Percentiles rank a stretch among this genome's conserved stretches.
Evolutionary conservation across 371 early-diverging fungal genomes (phyloP).

Genomic region (Dichotomocladium elegans): DNA sequence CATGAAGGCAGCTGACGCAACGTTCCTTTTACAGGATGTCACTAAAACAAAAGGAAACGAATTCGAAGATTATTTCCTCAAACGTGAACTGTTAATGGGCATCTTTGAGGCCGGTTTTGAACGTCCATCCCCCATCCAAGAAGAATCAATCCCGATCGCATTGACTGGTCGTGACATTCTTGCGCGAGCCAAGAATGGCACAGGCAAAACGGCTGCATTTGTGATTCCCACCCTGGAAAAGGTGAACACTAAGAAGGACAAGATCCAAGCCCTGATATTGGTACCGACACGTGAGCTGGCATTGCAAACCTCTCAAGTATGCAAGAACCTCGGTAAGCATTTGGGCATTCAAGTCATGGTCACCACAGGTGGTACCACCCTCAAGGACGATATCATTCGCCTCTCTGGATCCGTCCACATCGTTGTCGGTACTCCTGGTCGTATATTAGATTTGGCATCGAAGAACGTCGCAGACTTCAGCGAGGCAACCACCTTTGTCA

Average conservation of each 20-base stretch:
- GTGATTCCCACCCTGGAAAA: slow-evolving; percentile 95
- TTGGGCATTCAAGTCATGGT: slow-evolving; percentile 94
- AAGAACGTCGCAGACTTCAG: slow-evolving; percentile 87
- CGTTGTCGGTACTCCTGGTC: slow-evolving; percentile 97
- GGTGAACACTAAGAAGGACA: slow-evolving; percentile 73
- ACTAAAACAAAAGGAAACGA: slow-evolving; percentile 95
- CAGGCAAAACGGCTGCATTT: slow-evolving; percentile 98
- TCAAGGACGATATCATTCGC: slow-evolving; percentile 98
- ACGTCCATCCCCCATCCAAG: slow-evolving; percentile 98
- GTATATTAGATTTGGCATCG: slow-evolving; percentile 94
- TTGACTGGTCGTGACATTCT: slow-evolving; percentile 94
- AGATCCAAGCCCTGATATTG: slow-evolving; percentile 86
- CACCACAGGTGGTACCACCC: slow-evolving; percentile 95
- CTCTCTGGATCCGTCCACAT: slow-evolving; percentile 90
- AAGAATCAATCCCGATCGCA: slow-evolving; percentile 97
- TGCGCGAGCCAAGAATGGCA: slow-evolving; percentile 98
- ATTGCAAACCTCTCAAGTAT: slow-evolving; percentile 93
- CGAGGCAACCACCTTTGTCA: slow-evolving; percentile 85
- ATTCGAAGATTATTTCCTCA: slow-evolving; percentile 97
- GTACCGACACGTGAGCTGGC: slow-evolving; percentile 99
- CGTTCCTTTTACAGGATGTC: slow-evolving; percentile 64
- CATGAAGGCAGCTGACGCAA: not conserved
- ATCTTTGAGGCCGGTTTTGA: slow-evolving; percentile 99
- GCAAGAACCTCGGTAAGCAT: slow-evolving; percentile 92
- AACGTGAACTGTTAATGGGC: slow-evolving; percentile 96